These are phyloP conservation scores for Xanthoconium purpureum DNA, from an alignment of 768 basidiomycete species.

Conservation along the genomic window DNA sequence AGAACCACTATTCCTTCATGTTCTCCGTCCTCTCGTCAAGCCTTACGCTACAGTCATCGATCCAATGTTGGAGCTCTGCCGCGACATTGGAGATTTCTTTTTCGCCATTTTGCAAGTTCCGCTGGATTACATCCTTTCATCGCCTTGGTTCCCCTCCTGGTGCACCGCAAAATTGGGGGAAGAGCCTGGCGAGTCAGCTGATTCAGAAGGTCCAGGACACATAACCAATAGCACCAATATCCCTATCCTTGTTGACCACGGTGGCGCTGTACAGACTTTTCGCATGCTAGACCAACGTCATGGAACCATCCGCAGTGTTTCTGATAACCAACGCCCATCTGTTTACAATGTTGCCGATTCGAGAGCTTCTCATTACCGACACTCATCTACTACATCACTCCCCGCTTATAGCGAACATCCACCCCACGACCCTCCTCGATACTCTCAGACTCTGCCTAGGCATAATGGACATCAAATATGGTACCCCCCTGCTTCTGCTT, in stretches of 20 bases:
- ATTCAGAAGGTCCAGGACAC: conserved; percentile 1
- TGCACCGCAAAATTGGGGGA: conserved; percentile 12
- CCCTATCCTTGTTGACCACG: conserved; percentile 8
- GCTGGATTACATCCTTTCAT: conserved; percentile 33
- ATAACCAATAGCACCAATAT: conserved; percentile 13
- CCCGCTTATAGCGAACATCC: conserved; percentile 26
- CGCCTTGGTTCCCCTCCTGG: conserved; percentile 29
- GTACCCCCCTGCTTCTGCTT: conserved; percentile 55
- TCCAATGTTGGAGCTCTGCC: conserved; percentile 54
- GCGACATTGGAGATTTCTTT: conserved; percentile 64
- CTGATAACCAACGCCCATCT: conserved; percentile 13
- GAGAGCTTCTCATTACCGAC: conserved; percentile 5
- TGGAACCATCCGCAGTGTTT: conserved; percentile 17
- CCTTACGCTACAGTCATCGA: conserved; percentile 72
- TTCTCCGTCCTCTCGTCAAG: conserved; percentile 74
- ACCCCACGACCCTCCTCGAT: conserved; percentile 20
- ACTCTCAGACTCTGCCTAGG: conserved; percentile 21
- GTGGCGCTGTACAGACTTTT: conserved; percentile 6
- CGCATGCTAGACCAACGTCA: conserved; percentile 7
- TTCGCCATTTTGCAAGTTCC: conserved; percentile 43
- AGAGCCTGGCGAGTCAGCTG: conserved; percentile 1
- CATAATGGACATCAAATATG: conserved; percentile 47
- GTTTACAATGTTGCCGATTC: conserved; percentile 1
- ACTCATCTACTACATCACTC: conserved; percentile 21
- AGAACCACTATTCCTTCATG: conserved; percentile 79